A percentile compares a stretch with the other conserved stretches of the same genome.
Conservation (phyloP, 495 filamentous ascomycete genomes). For the Parmelia sp. region DNA sequence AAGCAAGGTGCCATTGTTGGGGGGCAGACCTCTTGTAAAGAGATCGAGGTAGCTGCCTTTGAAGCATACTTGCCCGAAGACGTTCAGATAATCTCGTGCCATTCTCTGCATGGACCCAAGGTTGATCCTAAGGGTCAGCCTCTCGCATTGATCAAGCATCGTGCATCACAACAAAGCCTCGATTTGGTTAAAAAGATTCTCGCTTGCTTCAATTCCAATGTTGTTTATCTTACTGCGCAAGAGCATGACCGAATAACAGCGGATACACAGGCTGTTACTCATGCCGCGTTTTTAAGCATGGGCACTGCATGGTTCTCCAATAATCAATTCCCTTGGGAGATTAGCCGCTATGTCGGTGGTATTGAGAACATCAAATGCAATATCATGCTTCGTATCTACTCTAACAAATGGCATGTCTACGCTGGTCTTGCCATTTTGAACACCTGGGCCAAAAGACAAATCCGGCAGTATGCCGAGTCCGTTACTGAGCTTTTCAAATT, state of each 20-base stretch:
- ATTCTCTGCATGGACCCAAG: slow-evolving; percentile 90
- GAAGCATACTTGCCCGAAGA: slow-evolving; percentile 80
- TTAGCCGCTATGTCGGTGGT: slow-evolving; percentile 83
- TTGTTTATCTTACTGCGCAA: slow-evolving; percentile 77
- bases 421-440: slow-evolving; percentile 96
- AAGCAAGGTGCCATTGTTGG: slow-evolving; percentile 91
- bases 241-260: slow-evolving; percentile 95
- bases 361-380: slow-evolving; percentile 99
- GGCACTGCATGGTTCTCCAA: slow-evolving; percentile 93
- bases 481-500: slow-evolving; percentile 95
- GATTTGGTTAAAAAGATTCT: slow-evolving; percentile 72
- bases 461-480: slow-evolving; percentile 83
- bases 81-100: slow-evolving; percentile 91
- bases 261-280: slow-evolving; percentile 95
- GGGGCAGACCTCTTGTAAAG: slow-evolving; percentile 97
- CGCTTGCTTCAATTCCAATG: slow-evolving; percentile 70
- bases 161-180: slow-evolving; percentile 70
- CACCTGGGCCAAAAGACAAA: slow-evolving; percentile 82
- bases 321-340: slow-evolving; percentile 92
- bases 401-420: slow-evolving; percentile 99
- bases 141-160: slow-evolving; percentile 85
- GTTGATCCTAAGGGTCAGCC: slow-evolving; percentile 85
- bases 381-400: slow-evolving; percentile 91
- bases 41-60: slow-evolving; percentile 90
- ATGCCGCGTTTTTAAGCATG: slow-evolving; percentile 96